phyloP scores from a whole-genome alignment of 78 protist species.

The slime mould (Dictyostelium discoideum) region DNA sequence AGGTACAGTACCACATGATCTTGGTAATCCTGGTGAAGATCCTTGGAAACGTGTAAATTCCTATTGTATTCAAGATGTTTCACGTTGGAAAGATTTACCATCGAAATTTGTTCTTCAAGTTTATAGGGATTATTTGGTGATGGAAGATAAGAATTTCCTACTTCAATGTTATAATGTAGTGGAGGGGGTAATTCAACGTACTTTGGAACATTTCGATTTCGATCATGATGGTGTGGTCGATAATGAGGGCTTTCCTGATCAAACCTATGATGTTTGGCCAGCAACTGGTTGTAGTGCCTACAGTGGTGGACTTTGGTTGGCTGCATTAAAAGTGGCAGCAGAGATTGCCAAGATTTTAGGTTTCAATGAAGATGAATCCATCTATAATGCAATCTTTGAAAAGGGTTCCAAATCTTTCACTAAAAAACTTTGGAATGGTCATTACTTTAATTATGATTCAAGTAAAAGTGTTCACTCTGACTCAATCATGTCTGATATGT shows the following conservation, averaged over 20 bases:
- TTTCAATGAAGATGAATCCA: conserved; percentile 57
- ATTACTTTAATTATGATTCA: conserved; percentile 69
- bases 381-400: conserved; percentile 46
- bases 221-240: conserved; percentile 89
- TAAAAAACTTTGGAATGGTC: conserved; percentile 77
- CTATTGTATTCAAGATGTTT: conserved; percentile 89
- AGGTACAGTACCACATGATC: conserved; percentile 89
- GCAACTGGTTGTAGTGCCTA: conserved; percentile 77
- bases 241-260: conserved; percentile 91
- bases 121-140: conserved; percentile 65
- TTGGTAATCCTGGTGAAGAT: conserved; percentile 85
- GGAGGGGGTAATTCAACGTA: conserved; percentile 17
- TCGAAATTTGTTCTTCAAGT: conserved; percentile 86
- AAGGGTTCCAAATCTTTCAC: conserved; percentile 32
- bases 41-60: conserved; percentile 87
- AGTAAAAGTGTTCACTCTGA: conserved; percentile 31
- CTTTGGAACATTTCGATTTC: conserved; percentile 69
- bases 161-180: conserved; percentile 42
- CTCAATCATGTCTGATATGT: conserved; percentile 73
- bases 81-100: conserved; percentile 91
- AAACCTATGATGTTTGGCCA: conserved; percentile 84
- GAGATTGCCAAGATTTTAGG: conserved; percentile 67
- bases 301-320: conserved; percentile 79
- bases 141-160: conserved; percentile 39
- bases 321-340: conserved; percentile 35